Conservation (phyloP, 2,329 filamentous ascomycete genomes). For the Sarocladiaceae sp. region DNA sequence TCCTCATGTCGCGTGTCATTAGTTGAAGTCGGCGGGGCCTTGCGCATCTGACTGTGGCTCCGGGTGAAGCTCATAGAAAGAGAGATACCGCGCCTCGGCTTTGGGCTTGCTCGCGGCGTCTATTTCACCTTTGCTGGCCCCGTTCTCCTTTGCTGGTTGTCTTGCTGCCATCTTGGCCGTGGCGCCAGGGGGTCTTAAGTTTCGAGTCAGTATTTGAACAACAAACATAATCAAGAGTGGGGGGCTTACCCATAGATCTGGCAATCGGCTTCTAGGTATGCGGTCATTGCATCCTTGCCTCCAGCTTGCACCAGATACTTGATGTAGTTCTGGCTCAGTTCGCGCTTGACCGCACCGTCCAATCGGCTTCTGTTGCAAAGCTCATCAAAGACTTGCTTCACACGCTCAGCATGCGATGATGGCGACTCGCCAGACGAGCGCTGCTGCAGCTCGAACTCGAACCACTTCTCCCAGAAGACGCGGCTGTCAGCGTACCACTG, state of each 20-base stretch:
- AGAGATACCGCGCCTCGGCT: slow-evolving; percentile 44
- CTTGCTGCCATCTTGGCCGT: slow-evolving; percentile 26
- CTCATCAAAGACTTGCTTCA: slow-evolving; percentile 74
- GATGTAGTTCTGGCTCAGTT: slow-evolving; percentile 74
- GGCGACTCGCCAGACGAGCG: slow-evolving; percentile 55
- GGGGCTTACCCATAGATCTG: slow-evolving; percentile 75
- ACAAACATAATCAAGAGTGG: slow-evolving; percentile 1
- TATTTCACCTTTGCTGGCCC: slow-evolving; percentile 33
- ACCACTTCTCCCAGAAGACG: slow-evolving; percentile 84
- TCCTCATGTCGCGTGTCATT: slow-evolving; percentile 14
- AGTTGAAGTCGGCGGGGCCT: slow-evolving; percentile 48
- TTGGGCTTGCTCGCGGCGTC: slow-evolving; percentile 44
- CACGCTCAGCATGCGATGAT: slow-evolving; percentile 58
- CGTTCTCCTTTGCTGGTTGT: slow-evolving; percentile 39
- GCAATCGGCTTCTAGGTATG: slow-evolving; percentile 75
- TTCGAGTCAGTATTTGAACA: neutral
- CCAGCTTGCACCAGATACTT: slow-evolving; percentile 77
- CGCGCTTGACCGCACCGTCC: slow-evolving; percentile 59
- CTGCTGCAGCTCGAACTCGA: slow-evolving; percentile 84
- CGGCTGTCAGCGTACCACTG: slow-evolving; percentile 80
- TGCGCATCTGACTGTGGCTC: slow-evolving; percentile 40
- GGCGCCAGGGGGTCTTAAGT: slow-evolving; percentile 30
- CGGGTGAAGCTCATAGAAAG: slow-evolving; percentile 46
- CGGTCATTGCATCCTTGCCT: slow-evolving; percentile 75
- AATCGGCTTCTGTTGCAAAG: slow-evolving; percentile 69